phyloP scores from a whole-genome alignment of 1,139 yeast genomes.

The Nakaseomyces sp. region DNA sequence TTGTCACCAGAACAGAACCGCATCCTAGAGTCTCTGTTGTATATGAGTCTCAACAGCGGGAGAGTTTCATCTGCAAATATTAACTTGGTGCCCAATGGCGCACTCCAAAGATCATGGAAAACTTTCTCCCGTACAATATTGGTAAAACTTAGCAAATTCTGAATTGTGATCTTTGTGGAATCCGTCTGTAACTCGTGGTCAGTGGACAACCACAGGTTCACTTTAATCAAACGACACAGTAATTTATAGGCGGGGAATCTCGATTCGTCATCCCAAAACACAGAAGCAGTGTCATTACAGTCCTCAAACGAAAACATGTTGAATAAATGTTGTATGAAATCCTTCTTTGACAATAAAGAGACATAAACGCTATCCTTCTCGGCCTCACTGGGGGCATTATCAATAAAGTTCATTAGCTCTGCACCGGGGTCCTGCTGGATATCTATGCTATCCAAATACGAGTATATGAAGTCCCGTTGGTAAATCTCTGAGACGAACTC shows the following conservation, averaged over 20 bases:
- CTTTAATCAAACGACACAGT: conserved; percentile 41
- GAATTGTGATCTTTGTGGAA: conserved; percentile 38
- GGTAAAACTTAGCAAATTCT: conserved; percentile 41
- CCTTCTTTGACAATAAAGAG: conserved; percentile 14
- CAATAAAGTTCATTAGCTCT: conserved; percentile 15
- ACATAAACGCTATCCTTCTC: conserved; percentile 21
- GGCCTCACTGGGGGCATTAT: conserved; percentile 19
- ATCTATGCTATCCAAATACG: conserved; percentile 4
- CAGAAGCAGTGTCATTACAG: neutral
- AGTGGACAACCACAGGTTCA: conserved; percentile 56
- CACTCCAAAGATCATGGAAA: conserved; percentile 45
- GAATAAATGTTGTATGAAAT: conserved; percentile 18
- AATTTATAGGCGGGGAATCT: neutral
- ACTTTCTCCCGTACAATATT: conserved; percentile 47
- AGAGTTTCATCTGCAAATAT: conserved; percentile 38
- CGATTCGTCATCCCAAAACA: conserved; percentile 1
- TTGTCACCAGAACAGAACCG: conserved; percentile 38
- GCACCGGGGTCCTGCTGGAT: neutral
- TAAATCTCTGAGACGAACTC: conserved; percentile 3
- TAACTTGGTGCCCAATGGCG: conserved; percentile 11
- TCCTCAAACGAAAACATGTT: conserved; percentile 20
- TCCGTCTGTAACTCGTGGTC: conserved; percentile 51
- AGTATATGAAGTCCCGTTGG: neutral
- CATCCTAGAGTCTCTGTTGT: conserved; percentile 59
- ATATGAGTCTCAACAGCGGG: conserved; percentile 56